phyloP scores from a whole-genome alignment of 2,329 filamentous ascomycete genomes.

The Xylariomycetidae sp. region DNA sequence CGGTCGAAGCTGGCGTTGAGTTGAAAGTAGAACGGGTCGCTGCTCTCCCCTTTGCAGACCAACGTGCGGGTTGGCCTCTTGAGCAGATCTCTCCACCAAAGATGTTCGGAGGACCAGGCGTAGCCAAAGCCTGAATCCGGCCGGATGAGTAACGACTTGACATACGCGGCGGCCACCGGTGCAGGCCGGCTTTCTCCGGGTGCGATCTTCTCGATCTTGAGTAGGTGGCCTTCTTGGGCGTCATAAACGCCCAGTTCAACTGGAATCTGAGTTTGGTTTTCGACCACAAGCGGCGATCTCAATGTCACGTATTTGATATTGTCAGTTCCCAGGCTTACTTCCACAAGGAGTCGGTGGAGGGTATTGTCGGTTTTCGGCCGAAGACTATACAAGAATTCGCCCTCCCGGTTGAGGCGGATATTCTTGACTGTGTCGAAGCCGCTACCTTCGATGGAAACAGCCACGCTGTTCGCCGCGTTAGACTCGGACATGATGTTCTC shows the following conservation, averaged over 20 bases:
- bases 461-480: conserved; percentile 68
- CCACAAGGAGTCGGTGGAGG: conserved; percentile 84
- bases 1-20: conserved; percentile 82
- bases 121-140: conserved; percentile 97
- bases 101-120: conserved; percentile 81
- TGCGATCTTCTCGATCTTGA: conserved; percentile 97
- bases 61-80: conserved; percentile 81
- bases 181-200: conserved; percentile 87
- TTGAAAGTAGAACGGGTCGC: conserved; percentile 95
- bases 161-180: conserved; percentile 85
- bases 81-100: conserved; percentile 91
- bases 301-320: conserved; percentile 98
- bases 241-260: conserved; percentile 92
- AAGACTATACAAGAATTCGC: conserved; percentile 84
- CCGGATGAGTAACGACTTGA: conserved; percentile 82
- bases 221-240: conserved; percentile 76
- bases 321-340: conserved; percentile 84
- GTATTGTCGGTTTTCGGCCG: conserved; percentile 82
- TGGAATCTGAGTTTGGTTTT: conserved; percentile 95
- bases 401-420: conserved; percentile 89
- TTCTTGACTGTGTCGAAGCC: conserved; percentile 88
- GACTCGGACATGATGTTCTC: conserved; percentile 86
- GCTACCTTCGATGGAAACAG: conserved; percentile 82
- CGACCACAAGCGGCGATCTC: conserved; percentile 82
- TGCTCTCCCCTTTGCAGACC: conserved; percentile 80